Conservation (phyloP, 306 rosid genomes). For the Purshia tridentata region DNA sequence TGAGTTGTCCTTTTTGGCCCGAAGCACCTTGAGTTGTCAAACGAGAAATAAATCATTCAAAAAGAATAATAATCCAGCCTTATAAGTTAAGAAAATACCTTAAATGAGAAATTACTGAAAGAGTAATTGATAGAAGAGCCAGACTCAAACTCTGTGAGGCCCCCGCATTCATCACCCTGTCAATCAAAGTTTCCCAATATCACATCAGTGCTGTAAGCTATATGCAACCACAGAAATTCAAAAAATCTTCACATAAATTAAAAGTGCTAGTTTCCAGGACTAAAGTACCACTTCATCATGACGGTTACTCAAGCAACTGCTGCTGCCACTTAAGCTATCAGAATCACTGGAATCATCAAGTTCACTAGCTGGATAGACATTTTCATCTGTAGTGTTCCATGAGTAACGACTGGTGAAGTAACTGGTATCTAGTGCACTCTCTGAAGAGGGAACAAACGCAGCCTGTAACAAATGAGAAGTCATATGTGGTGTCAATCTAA, state of each 20-base stretch:
- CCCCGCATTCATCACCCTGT: conserved; percentile 90
- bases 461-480: conserved; percentile 58
- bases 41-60: conserved; percentile 9
- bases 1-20: too few species aligned
- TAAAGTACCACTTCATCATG: conserved; percentile 91
- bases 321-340: conserved; percentile 92
- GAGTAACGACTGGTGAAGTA: conserved; percentile 91
- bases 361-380: conserved; percentile 65
- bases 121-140: conserved; percentile 82
- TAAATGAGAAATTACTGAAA: conserved; percentile 96
- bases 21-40: conserved; percentile 5
- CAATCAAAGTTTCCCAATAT: conserved; percentile 30
- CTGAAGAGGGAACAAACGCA: conserved; percentile 96
- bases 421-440: conserved; percentile 92
- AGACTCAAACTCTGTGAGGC: conserved; percentile 90
- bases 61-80: neutral
- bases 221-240: neutral
- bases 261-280: conserved; percentile 13
- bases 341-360: conserved; percentile 87
- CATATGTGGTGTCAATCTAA: conserved; percentile 17
- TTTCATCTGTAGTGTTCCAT: conserved; percentile 77
- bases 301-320: conserved; percentile 82
- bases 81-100: conserved; percentile 48
- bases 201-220: conserved; percentile 32
- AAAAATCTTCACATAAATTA: neutral